phyloP scores from a whole-genome alignment of 495 filamentous ascomycete genomes.

The Pyrenula aspistea region DNA sequence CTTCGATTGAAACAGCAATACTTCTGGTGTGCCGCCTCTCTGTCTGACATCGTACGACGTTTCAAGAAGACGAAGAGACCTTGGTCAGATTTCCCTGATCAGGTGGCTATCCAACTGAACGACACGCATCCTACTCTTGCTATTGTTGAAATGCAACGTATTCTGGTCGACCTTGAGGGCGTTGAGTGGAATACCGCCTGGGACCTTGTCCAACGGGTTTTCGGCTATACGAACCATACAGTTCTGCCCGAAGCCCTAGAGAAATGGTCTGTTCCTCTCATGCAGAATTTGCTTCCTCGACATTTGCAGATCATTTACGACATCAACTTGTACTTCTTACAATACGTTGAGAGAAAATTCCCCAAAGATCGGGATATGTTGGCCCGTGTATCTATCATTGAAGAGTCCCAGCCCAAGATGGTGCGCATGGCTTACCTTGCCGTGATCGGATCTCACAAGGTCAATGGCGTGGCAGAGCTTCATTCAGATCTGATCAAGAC shows the following conservation, averaged over 20 bases:
- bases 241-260: slow-evolving; percentile 93
- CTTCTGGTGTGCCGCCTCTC: slow-evolving; percentile 97
- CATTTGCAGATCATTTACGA: slow-evolving; percentile 98
- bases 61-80: slow-evolving; percentile 94
- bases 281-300: slow-evolving; percentile 86
- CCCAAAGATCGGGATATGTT: slow-evolving; percentile 83
- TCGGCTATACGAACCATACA: slow-evolving; percentile 97
- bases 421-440: slow-evolving; percentile 93
- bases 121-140: slow-evolving; percentile 96
- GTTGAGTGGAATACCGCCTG: slow-evolving; percentile 92
- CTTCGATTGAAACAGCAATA: slow-evolving; percentile 97
- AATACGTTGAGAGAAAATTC: slow-evolving; percentile 77
- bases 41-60: slow-evolving; percentile 88
- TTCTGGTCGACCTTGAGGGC: slow-evolving; percentile 79
- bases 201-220: slow-evolving; percentile 64
- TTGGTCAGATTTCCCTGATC: slow-evolving; percentile 87
- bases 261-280: slow-evolving; percentile 92
- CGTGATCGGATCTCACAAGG: slow-evolving; percentile 95
- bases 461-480: slow-evolving; percentile 94
- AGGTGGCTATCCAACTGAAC: slow-evolving; percentile 94
- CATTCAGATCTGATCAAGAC: slow-evolving; percentile 95
- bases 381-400: slow-evolving; percentile 80
- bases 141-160: slow-evolving; percentile 88
- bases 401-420: slow-evolving; percentile 96
- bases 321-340: slow-evolving; percentile 90